Percentiles rank a stretch among this genome's conserved stretches.
phyloP scores from a whole-genome alignment of 345 rosid genomes.

The Citrus medica region DNA sequence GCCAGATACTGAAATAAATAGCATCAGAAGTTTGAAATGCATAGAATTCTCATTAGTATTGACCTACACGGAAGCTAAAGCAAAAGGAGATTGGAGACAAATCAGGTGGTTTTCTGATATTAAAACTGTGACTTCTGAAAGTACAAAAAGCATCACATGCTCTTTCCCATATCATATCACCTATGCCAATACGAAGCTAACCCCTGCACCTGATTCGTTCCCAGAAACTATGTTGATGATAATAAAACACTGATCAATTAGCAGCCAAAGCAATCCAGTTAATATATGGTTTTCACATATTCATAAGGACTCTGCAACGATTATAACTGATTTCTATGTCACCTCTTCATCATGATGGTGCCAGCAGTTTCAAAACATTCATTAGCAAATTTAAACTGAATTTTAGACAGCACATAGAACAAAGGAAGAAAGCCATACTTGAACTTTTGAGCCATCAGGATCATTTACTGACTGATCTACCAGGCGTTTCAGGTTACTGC shows the following conservation, averaged over 20 bases:
- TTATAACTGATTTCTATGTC: neutral
- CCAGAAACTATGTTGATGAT: neutral
- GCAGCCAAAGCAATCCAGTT: neutral
- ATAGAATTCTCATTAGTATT: neutral
- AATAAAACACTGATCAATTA: neutral
- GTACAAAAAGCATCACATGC: neutral
- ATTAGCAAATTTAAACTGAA: neutral
- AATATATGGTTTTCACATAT: neutral
- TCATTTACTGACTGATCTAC: constrained; percentile 85
- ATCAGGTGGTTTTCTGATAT: neutral
- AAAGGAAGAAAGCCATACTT: constrained; percentile 37
- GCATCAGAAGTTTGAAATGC: neutral
- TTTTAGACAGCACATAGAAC: neutral
- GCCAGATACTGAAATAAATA: neutral
- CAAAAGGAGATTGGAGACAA: neutral
- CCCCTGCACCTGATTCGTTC: too few species aligned
- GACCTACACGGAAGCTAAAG: neutral
- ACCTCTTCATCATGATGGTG: neutral
- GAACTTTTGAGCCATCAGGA: constrained; percentile 79
- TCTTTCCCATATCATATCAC: too few species aligned
- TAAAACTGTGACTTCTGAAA: neutral
- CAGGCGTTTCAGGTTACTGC: constrained; percentile 92
- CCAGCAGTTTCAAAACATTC: neutral
- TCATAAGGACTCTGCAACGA: neutral
- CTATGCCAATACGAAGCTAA: too few species aligned